Conservation (phyloP, 192 early-diverging fungal species). For the Gonapodya prolifera region DNA sequence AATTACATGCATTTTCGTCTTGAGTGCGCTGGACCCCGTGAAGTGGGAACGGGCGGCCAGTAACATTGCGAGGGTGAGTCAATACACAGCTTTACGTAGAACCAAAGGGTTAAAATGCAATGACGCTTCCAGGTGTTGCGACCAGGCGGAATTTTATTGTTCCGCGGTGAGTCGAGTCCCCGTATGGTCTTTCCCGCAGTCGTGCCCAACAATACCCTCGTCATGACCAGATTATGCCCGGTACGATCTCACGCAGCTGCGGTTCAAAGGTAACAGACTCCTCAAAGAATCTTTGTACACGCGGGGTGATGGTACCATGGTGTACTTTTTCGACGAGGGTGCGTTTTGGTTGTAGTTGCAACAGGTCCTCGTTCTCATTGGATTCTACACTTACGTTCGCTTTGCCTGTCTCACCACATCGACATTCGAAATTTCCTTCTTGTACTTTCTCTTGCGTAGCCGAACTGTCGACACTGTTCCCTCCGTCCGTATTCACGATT, state of each 20-base stretch:
- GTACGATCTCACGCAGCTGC: constrained; percentile 95
- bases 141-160: constrained; percentile 79
- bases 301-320: constrained; percentile 88
- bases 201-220: neutral
- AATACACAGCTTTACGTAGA: neutral
- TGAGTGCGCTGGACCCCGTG: constrained; percentile 79
- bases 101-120: constrained; percentile 8
- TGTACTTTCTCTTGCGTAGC: neutral
- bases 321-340: constrained; percentile 80
- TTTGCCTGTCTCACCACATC: neutral
- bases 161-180: constrained; percentile 35
- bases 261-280: constrained; percentile 84
- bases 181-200: neutral
- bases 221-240: constrained; percentile 70
- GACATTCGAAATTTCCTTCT: neutral
- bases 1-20: constrained; percentile 86
- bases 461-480: constrained; percentile 29
- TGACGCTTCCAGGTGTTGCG: constrained; percentile 42
- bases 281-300: constrained; percentile 93
- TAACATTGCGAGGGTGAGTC: constrained; percentile 62
- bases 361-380: neutral
- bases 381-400: constrained; percentile 12
- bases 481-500: constrained; percentile 41
- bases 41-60: constrained; percentile 66
- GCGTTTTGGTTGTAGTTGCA: constrained; percentile 16